A percentile compares a stretch with the other conserved stretches of the same genome.
phyloP scores from a whole-genome alignment of 352 stramenopile species.

The Phytophthora palmivora region DNA sequence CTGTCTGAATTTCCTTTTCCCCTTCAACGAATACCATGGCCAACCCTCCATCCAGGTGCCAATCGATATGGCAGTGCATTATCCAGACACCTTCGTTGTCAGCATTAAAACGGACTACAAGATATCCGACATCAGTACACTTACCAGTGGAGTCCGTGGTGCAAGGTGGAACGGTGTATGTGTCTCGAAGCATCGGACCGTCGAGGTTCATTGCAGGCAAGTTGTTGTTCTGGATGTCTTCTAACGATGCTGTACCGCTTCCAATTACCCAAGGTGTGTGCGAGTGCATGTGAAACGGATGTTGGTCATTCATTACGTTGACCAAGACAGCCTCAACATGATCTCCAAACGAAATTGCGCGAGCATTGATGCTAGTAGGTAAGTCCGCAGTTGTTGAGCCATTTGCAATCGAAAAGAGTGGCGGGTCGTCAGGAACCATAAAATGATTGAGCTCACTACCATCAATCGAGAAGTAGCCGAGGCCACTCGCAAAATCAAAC shows the following conservation, averaged over 20 bases:
- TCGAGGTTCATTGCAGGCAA: constrained; percentile 29
- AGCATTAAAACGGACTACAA: constrained; percentile 37
- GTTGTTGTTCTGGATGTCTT: constrained; percentile 10
- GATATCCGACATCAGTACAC: constrained; percentile 23
- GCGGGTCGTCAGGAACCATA: constrained; percentile 17
- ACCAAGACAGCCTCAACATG: constrained; percentile 37
- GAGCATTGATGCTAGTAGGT: constrained; percentile 20
- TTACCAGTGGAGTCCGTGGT: constrained; percentile 11
- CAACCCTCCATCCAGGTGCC: constrained; percentile 24
- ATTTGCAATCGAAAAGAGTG: constrained; percentile 28
- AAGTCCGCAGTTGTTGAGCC: constrained; percentile 25
- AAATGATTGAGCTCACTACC: constrained; percentile 23
- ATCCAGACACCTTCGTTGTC: constrained; percentile 42
- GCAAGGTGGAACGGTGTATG: constrained; percentile 35
- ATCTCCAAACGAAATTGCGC: constrained; percentile 8
- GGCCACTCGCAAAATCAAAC: constrained; percentile 21
- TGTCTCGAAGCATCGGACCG: constrained; percentile 33
- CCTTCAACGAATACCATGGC: constrained; percentile 29
- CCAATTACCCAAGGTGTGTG: constrained; percentile 32
- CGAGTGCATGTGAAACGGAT: constrained; percentile 43
- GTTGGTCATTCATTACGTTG: constrained; percentile 34
- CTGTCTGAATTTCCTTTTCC: constrained; percentile 15
- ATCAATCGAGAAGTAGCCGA: constrained; percentile 33
- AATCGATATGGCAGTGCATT: constrained; percentile 45
- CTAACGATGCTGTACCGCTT: constrained; percentile 22